Evolutionary conservation across 2,329 filamentous ascomycete species (phyloP).

Genomic region (Aureobasidium pullulans): DNA sequence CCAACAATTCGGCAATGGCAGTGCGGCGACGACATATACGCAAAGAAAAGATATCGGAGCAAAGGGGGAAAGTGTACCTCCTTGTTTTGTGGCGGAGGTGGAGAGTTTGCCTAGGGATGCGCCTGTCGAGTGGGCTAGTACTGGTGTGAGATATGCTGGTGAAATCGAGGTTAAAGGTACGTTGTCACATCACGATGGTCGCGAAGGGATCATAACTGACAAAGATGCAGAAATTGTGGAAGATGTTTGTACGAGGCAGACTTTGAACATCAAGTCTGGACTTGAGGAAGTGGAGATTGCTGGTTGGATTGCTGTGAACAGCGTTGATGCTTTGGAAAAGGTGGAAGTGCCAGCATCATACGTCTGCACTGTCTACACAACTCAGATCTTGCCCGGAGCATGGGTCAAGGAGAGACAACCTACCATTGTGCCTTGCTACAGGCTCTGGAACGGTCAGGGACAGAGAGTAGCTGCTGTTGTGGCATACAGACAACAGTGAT

Average conservation of each 20-base stretch:
- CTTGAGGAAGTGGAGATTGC: background rate
- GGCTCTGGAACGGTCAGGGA: background rate
- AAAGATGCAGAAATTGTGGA: background rate
- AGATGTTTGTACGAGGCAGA: background rate
- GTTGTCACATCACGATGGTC: background rate
- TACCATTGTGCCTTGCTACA: slow-evolving; percentile 10
- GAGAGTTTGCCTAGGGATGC: slow-evolving; percentile 66
- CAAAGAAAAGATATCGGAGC: slow-evolving; percentile 21
- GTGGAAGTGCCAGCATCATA: background rate
- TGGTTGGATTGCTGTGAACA: background rate
- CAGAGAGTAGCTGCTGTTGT: background rate
- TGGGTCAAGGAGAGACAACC: slow-evolving; percentile 1
- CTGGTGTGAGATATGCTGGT: background rate
- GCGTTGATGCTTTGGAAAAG: background rate
- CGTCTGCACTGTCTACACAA: slow-evolving; percentile 9
- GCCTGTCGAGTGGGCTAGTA: slow-evolving; percentile 64
- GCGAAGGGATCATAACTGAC: background rate
- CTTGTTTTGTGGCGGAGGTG: slow-evolving; percentile 69
- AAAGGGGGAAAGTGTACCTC: slow-evolving; percentile 37
- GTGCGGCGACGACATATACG: slow-evolving; percentile 26
- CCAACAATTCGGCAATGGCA: slow-evolving; percentile 20
- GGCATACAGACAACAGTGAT: slow-evolving; percentile 1
- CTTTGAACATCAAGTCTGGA: background rate
- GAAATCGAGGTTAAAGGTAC: background rate
- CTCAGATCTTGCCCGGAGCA: background rate